These are phyloP conservation scores for Umbellularia californica DNA, from an alignment of 164 flowering plant species.

Conservation along the genomic window DNA sequence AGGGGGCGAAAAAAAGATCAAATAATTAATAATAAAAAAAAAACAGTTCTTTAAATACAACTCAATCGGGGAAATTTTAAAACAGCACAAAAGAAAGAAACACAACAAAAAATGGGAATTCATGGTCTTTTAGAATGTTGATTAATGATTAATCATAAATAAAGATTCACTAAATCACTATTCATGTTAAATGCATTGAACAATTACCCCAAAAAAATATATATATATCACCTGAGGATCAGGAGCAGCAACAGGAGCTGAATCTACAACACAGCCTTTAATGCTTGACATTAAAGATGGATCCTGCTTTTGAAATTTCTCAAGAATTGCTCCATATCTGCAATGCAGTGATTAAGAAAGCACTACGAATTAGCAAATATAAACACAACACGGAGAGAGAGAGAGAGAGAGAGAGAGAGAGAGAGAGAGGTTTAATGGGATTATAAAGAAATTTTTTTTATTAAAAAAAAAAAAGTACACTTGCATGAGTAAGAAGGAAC, in stretches of 20 bases:
- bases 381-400: background rate
- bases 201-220: background rate
- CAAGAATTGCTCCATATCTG: constrained; percentile 85
- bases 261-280: constrained; percentile 91
- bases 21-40: no score
- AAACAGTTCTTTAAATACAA: no score
- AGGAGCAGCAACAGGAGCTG: constrained; percentile 92
- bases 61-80: no score
- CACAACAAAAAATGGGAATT: no score
- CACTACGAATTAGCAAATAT: background rate
- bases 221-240: constrained; percentile 71
- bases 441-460: background rate
- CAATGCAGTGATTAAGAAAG: constrained; percentile 1
- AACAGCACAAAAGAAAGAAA: no score
- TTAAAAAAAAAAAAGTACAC: background rate
- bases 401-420: background rate
- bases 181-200: background rate
- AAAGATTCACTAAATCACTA: background rate
- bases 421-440: background rate
- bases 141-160: no score
- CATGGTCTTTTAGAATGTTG: no score
- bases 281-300: constrained; percentile 52
- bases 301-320: constrained; percentile 70
- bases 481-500: constrained; percentile 17
- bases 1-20: no score